Evolutionary conservation across 73 alveolate species (phyloP).

Genomic region (Paramecium primaurelia): DNA sequence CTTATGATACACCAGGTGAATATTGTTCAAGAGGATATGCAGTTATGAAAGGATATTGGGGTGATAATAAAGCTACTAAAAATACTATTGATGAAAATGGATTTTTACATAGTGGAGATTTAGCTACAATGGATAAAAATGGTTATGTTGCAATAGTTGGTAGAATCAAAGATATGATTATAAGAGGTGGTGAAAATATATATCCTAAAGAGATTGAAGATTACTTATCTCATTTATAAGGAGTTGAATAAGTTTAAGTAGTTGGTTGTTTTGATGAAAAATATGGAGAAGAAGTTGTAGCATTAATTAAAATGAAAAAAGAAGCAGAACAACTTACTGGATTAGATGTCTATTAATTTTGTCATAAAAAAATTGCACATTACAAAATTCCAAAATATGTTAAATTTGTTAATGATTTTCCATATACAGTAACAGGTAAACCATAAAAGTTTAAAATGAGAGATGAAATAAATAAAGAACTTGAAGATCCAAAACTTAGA

Average conservation of each 20-base stretch:
- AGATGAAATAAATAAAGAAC: slow-evolving; percentile 52
- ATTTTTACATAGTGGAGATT: slow-evolving; percentile 80
- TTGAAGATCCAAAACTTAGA: slow-evolving; percentile 19
- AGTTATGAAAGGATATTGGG: slow-evolving; percentile 86
- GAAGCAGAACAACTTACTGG: not conserved
- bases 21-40: slow-evolving; percentile 78
- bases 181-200: slow-evolving; percentile 91
- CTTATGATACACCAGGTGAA: slow-evolving; percentile 69
- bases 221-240: slow-evolving; percentile 66
- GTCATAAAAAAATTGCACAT: slow-evolving; percentile 75
- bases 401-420: slow-evolving; percentile 69
- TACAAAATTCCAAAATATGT: slow-evolving; percentile 73
- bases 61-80: slow-evolving; percentile 69
- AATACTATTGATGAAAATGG: slow-evolving; percentile 68
- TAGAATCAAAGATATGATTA: slow-evolving; percentile 84
- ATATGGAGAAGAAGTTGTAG: slow-evolving; percentile 83
- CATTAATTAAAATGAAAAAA: slow-evolving; percentile 72
- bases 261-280: slow-evolving; percentile 78
- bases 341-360: slow-evolving; percentile 59
- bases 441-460: slow-evolving; percentile 80
- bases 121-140: slow-evolving; percentile 74
- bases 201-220: slow-evolving; percentile 87
- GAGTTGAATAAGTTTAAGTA: slow-evolving; percentile 72
- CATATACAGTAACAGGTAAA: slow-evolving; percentile 86
- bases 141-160: slow-evolving; percentile 83